Base-by-base conservation (phyloP, 1,139 yeast species). In the Candida sanyaensis region DNA sequence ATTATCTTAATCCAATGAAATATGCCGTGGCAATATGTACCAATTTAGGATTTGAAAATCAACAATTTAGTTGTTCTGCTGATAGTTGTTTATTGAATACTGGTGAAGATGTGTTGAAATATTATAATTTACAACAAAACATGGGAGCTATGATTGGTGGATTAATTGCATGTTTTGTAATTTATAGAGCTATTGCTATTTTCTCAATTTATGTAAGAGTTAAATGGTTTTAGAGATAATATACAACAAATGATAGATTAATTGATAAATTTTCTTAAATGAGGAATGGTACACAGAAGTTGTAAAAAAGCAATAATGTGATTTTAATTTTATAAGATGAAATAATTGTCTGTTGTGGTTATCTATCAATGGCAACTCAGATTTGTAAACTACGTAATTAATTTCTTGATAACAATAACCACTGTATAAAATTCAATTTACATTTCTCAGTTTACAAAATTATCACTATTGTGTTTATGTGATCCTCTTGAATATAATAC, bases 1-100 rank as follows among this genome's bases (percentile, higher is more conserved):
- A 88, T 64, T 89, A 83, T 67, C 57, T 86, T 11, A 85, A 83
- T 47, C 96, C 96, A 1, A 66, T 86, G 59, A 86, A 85, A 58
- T 89, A 86, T 62, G 86, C 80, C 5, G 84, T 81, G 37, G 83
- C 84, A 48, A 70, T 83, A 1, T 64, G 72, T 55, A 74, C 75
- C 11, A 69, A 69, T 50, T 56, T 74, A 46, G 75, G 71, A 10
- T 69, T 75, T 42, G 44, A 56, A 43, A 64, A 60, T 34, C 76
- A 71, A 53, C 41, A 37, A 0, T 75, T 75, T 51, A 48, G 50
- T 17, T 75, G 80, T 59, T 34, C 49, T 10, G 49, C 43, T 1
- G 57, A 62, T 42, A 54, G 41, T 10, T 75, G 80, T 57, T 52
- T 57, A 2, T 62, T 75, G 42, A 51, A 56, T 27, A 60, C 75